Evolutionary conservation across 805 yeast genomes (phyloP).

Genomic region (Blastobotrys attinorum): DNA sequence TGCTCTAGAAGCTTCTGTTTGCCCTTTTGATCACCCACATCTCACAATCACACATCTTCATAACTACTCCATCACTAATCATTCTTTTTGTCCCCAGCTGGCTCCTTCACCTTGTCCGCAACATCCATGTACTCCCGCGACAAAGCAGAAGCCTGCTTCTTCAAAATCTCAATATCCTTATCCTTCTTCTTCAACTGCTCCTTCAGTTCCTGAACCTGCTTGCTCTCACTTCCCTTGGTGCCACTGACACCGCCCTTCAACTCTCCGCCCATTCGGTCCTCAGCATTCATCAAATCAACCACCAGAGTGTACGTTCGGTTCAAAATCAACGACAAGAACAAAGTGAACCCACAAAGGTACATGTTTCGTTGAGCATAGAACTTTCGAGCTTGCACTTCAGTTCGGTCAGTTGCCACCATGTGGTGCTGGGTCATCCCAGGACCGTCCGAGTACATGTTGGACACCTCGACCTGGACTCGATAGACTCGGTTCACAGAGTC

Average conservation of each 20-base stretch:
- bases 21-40: too few relatives aligned
- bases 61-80: constrained; percentile 19
- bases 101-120: constrained; percentile 29
- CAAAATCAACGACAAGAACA: constrained; percentile 78
- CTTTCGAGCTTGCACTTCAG: constrained; percentile 82
- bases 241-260: constrained; percentile 22
- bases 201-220: constrained; percentile 42
- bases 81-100: constrained; percentile 24
- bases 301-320: constrained; percentile 59
- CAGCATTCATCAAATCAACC: constrained; percentile 27
- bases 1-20: too few relatives aligned
- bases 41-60: too few relatives aligned
- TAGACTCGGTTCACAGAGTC: constrained; percentile 84
- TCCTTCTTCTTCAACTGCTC: constrained; percentile 50
- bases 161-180: constrained; percentile 55
- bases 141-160: constrained; percentile 64
- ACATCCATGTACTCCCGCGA: constrained; percentile 53
- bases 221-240: constrained; percentile 25
- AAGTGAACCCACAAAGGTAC: constrained; percentile 91
- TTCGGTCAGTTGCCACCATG: constrained; percentile 43
- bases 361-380: constrained; percentile 95
- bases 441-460: constrained; percentile 11
- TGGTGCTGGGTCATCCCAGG: constrained; percentile 16
- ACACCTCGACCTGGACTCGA: constrained; percentile 53
- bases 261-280: constrained; percentile 46